phyloP scores from a whole-genome alignment of 768 basidiomycete species.

The Tylopilus plumbeoviolaceoides region DNA sequence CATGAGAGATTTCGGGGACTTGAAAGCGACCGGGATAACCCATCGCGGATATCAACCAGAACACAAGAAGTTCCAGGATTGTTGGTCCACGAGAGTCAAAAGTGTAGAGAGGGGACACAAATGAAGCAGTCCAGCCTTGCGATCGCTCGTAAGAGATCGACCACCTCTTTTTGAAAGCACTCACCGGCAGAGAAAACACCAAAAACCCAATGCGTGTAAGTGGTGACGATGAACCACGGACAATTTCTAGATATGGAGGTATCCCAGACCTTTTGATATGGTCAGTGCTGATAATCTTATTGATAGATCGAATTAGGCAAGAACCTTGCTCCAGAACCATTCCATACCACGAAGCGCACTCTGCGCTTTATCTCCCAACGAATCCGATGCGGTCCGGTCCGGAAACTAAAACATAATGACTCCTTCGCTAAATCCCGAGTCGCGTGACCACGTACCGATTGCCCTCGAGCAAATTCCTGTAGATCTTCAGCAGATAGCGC shows the following conservation, averaged over 20 bases:
- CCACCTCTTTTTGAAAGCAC: constrained; percentile 3
- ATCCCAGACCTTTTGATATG: constrained; percentile 35
- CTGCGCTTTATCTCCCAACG: neutral
- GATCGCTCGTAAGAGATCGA: neutral
- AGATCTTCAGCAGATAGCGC: constrained; percentile 32
- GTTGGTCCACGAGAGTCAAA: constrained; percentile 42
- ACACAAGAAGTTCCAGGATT: constrained; percentile 47
- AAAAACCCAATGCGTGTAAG: constrained; percentile 41
- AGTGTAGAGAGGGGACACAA: constrained; percentile 44
- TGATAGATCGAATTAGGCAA: neutral
- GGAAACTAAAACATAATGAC: constrained; percentile 18
- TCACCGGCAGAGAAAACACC: constrained; percentile 39
- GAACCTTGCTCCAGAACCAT: constrained; percentile 54
- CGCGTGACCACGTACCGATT: constrained; percentile 15
- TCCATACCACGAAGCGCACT: constrained; percentile 34
- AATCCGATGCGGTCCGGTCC: constrained; percentile 8
- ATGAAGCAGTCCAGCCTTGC: constrained; percentile 52
- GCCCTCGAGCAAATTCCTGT: constrained; percentile 27
- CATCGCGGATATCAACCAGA: constrained; percentile 56
- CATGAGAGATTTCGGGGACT: constrained; percentile 24
- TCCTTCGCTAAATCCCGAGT: neutral
- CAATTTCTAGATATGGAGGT: constrained; percentile 32
- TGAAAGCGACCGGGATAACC: constrained; percentile 31
- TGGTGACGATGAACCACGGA: constrained; percentile 41
- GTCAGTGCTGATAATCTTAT: constrained; percentile 7